Base-by-base conservation (phyloP, 495 filamentous ascomycete species). In the Parathielavia hyrcaniae region DNA sequence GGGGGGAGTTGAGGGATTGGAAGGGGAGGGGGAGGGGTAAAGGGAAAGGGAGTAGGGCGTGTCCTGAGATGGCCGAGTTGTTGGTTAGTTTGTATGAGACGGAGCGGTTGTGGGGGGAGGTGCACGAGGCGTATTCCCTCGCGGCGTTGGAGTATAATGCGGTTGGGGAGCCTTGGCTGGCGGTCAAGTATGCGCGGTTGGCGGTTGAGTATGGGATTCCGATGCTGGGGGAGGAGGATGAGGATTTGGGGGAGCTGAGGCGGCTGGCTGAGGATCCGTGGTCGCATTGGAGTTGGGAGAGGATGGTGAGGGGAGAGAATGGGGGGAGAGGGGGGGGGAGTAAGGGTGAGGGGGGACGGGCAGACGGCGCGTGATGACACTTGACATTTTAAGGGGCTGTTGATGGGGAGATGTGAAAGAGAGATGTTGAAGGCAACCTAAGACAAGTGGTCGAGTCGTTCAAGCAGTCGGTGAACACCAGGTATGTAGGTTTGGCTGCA, bases 121-220 rank as follows among this genome's bases (percentile, higher is more conserved):
- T 74, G 38, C 64, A 72, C 53, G 70, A 76, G 57, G 73, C 69
- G 6, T 74, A 73, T 51, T 58, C 66, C 10, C 58, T 69, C 14
- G 71, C 72, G 35, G 73, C 72, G 23, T 56, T 71, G 19, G 73
- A 75, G 62, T 74, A 67, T 39, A 74, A 69, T 45, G 73, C 66
- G 6, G 55, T 60, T 1, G 73, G 73, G 2, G 68, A 76, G 22
- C 56, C 64, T 9, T 69, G 68, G 66, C 70, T 60, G 50, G 73
- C 72, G 12, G 64, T 55, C 41, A 68, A 69, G 60, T 73, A 70
- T 57, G 74, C 73, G 32, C 20, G 38, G 1, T n/a, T 72, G 35
- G 70, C 64, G 22, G 50, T 71, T 36, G 70, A 75, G 40, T 65
- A 61, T 50, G 70, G 69, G 26, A 41, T 65, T 12, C 63, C 72